Base-by-base conservation (phyloP, 2,329 filamentous ascomycete genomes). In the Juglanconis oblonga region DNA sequence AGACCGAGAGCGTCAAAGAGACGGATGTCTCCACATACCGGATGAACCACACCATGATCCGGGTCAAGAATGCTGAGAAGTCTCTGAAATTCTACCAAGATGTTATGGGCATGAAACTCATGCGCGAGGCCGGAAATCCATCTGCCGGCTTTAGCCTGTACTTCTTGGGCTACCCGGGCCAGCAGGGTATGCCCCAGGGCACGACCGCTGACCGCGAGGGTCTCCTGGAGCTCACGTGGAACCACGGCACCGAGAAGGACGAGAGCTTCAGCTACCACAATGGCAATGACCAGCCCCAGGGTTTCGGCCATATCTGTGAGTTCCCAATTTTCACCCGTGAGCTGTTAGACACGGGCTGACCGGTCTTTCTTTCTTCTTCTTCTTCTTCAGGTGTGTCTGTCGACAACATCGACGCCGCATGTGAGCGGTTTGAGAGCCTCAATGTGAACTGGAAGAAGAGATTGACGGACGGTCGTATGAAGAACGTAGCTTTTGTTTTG, bases 391-490 rank as follows among this genome's bases (percentile, higher is more conserved):
- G 87, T 71, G 78, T 98, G 56, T 82, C 88, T 1, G 93, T 97
- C 11, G 94, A 98, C 71, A 87, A 96, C 71, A 72, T 98, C n/a
- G 87, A 95, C 56, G 89, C 89, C 7, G 93, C 95, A 9, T 97
- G 94, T 76, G 78, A 87, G 70, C 85, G 93, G 13, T 93, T 98
- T 67, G 95, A 98, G 72, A 85, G 87, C 58, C 79, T 91, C 70
- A 85, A 88, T 5, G 89, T 94, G 58, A 87, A 84, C 74, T 99
- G 92, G 91, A 97, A 97, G 86, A 98, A 98, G 87, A 84, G 91
- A 65, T 81, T 98, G 63, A 96, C 91, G 2, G 94, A 98, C 64
- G 94, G 94, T 2, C 81, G 85, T 50, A 97, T 97, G 93, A 94
- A 91, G 82, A 91, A 95, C 65, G 88, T 98, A 57, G 95, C 95